Percentiles rank a stretch among this genome's conserved stretches.
phyloP scores from a whole-genome alignment of 1,139 yeast genomes.

The Diutina scorzettiae region DNA sequence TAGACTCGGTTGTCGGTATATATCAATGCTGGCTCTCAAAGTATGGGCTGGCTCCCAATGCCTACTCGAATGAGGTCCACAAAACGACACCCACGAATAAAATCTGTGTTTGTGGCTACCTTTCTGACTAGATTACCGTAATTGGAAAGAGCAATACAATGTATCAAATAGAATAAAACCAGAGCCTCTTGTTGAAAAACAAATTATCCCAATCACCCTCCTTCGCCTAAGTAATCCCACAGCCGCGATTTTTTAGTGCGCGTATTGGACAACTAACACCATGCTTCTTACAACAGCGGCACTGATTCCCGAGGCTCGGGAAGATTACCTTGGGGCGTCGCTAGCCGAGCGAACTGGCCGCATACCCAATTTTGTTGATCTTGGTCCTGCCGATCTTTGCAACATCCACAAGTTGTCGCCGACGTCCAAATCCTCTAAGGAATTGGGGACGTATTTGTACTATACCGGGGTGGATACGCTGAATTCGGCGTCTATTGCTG shows the following conservation, averaged over 20 bases:
- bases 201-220: no score
- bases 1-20: no score
- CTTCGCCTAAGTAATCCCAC: no score
- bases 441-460: slow-evolving; percentile 41
- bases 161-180: no score
- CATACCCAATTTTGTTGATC: slow-evolving; percentile 31
- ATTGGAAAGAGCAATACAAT: no score
- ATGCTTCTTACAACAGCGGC: slow-evolving; percentile 4
- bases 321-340: slow-evolving; percentile 38
- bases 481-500: slow-evolving; percentile 49
- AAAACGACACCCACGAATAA: no score
- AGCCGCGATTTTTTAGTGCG: not conserved
- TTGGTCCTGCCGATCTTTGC: slow-evolving; percentile 90
- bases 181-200: no score
- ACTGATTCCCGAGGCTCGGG: slow-evolving; percentile 23
- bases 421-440: slow-evolving; percentile 27
- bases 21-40: no score
- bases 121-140: no score
- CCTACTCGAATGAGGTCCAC: no score
- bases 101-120: no score
- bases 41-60: no score
- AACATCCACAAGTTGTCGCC: slow-evolving; percentile 43
- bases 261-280: slow-evolving; percentile 3
- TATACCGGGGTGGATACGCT: slow-evolving; percentile 49
- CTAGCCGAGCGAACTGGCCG: slow-evolving; percentile 42